phyloP scores from a whole-genome alignment of 495 filamentous ascomycete genomes.

The Oidiodendron maius region DNA sequence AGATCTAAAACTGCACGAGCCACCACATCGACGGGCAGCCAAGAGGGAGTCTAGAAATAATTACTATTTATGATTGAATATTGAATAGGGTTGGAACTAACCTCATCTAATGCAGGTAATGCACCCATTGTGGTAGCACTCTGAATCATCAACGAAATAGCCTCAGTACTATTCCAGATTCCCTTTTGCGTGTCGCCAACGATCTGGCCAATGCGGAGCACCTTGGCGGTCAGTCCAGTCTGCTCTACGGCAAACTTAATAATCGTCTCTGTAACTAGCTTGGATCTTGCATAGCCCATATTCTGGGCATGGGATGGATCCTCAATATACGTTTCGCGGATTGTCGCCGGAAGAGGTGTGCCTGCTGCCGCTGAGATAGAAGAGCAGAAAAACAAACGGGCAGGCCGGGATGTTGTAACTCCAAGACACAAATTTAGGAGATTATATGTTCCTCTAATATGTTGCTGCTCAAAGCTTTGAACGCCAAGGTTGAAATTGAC shows the following conservation, averaged over 20 bases:
- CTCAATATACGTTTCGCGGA: slow-evolving; percentile 36
- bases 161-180: slow-evolving; percentile 59
- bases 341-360: slow-evolving; percentile 26
- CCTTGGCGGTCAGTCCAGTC: slow-evolving; percentile 29
- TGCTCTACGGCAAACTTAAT: slow-evolving; percentile 27
- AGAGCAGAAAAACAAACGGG: slow-evolving; percentile 44
- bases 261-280: slow-evolving; percentile 54
- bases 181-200: slow-evolving; percentile 46
- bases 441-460: slow-evolving; percentile 45
- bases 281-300: slow-evolving; percentile 57
- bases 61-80: not conserved
- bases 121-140: slow-evolving; percentile 38
- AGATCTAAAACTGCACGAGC: slow-evolving; percentile 37
- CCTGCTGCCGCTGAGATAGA: slow-evolving; percentile 42
- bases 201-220: slow-evolving; percentile 56
- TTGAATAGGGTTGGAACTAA: slow-evolving; percentile 7
- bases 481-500: slow-evolving; percentile 49
- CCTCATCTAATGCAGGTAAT: slow-evolving; percentile 43
- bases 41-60: slow-evolving; percentile 28
- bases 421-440: slow-evolving; percentile 48
- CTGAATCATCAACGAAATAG: slow-evolving; percentile 53
- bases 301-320: slow-evolving; percentile 38
- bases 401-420: slow-evolving; percentile 33
- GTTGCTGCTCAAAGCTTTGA: slow-evolving; percentile 34
- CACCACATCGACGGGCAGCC: slow-evolving; percentile 49